Evolutionary conservation across 306 rosid genomes (phyloP), one percentile per base, ranked within the genome.

Genomic region (Pyrus pyrifolia): DNA sequence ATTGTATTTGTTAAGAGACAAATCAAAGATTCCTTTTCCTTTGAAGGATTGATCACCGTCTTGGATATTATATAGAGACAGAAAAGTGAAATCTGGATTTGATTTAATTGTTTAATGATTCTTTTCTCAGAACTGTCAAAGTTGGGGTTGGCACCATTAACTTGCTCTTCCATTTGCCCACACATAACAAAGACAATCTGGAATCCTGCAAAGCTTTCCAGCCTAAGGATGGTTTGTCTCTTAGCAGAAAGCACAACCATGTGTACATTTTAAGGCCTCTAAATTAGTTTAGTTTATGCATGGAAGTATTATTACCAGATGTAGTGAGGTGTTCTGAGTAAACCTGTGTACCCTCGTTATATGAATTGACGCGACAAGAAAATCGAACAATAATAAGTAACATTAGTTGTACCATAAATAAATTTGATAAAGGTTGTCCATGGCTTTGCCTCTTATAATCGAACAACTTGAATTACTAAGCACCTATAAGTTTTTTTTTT

Each of bases 181-280:
- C 21, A 10, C 40, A 35, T 15, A 46, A 42, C 62, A 59, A 67
- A 67, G 75, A 59, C 22, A 18, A n/a, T 49, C 27, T 52, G 49
- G 64, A 70, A 70, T 22, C 40, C 67, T 64, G 53, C 72, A 30
- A 55, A 83, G 60, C 70, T 83, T 83, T 70, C 83, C 83, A 82
- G 82, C 77, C 70, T 57, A 25, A 35, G 57, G 23, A 13, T 49
- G 22, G 71, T 73, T 52, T 68, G 76, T 73, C 79, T 68, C 78
- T 52, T 46, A 58, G 67, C 53, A 22, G 55, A 23, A 73, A 15
- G 60, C 53, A 15, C 62, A 8, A 38, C 22, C 23, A 51, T 40
- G 64, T 52, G 8, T 33, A 12, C 51, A 12, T 62, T 29, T 29
- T 6, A 62, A 29, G 40, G 13, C 40, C 8, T 75, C 31, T 11